Evolutionary conservation across 2,329 filamentous ascomycete genomes (phyloP).

Genomic region (Xylariomycetidae sp.): DNA sequence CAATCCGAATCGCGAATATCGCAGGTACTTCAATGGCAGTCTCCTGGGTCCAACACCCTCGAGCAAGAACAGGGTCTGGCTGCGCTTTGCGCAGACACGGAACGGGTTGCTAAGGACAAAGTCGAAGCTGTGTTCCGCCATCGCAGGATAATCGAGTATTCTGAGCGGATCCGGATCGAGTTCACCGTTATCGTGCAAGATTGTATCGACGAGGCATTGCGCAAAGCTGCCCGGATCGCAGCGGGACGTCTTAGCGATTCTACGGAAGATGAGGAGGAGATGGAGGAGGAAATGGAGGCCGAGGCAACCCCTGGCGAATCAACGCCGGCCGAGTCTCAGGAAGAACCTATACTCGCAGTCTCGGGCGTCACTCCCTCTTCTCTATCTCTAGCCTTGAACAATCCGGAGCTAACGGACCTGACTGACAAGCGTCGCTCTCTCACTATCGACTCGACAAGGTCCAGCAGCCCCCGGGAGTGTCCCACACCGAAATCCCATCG

Average conservation of each 20-base stretch:
- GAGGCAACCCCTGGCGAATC: no score
- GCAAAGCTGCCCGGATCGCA: slow-evolving; percentile 82
- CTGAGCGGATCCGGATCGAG: slow-evolving; percentile 89
- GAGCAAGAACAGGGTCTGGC: slow-evolving; percentile 91
- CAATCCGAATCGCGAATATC: slow-evolving; percentile 93
- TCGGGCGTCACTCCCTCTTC: slow-evolving; percentile 54
- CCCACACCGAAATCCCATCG: slow-evolving; percentile 84
- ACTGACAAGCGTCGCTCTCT: slow-evolving; percentile 46
- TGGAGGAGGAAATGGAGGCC: slow-evolving; percentile 38
- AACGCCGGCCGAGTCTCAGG: slow-evolving; percentile 32
- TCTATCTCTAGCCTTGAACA: slow-evolving; percentile 48
- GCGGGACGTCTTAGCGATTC: slow-evolving; percentile 81
- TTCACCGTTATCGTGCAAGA: slow-evolving; percentile 90
- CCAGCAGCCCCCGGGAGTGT: slow-evolving; percentile 84
- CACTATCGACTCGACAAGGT: slow-evolving; percentile 69
- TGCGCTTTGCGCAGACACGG: slow-evolving; percentile 83
- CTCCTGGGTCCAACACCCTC: slow-evolving; percentile 80
- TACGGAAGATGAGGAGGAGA: slow-evolving; percentile 52
- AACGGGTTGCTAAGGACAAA: slow-evolving; percentile 76
- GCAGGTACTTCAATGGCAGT: slow-evolving; percentile 95
- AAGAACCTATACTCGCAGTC: slow-evolving; percentile 50
- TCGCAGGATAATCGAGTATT: slow-evolving; percentile 88
- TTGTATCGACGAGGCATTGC: slow-evolving; percentile 87
- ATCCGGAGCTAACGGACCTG: slow-evolving; percentile 35
- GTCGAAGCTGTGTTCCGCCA: slow-evolving; percentile 91